phyloP scores from a whole-genome alignment of 2,329 filamentous ascomycete genomes.

The Clarireedia paspali region DNA sequence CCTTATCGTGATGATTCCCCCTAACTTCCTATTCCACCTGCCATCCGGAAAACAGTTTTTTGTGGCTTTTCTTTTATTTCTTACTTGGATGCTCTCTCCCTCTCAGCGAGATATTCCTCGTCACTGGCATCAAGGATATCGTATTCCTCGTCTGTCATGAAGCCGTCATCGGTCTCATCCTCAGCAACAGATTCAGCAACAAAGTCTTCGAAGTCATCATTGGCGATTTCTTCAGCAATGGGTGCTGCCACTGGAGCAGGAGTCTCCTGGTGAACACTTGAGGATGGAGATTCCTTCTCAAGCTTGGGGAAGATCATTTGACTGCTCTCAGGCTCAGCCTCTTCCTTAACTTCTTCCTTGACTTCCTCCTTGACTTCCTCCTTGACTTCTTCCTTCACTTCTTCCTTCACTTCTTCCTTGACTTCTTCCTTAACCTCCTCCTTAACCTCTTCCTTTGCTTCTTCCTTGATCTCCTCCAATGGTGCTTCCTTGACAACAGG shows the following conservation, averaged over 20 bases:
- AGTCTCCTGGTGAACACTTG: constrained; percentile 66
- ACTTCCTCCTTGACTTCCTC: constrained; percentile 14
- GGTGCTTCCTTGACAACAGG: constrained; percentile 30
- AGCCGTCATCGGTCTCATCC: constrained; percentile 60
- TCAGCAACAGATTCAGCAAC: constrained; percentile 51
- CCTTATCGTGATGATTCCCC: constrained; percentile 12
- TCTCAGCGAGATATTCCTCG: constrained; percentile 64
- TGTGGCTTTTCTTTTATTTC: constrained; percentile 13
- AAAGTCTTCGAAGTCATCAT: constrained; percentile 39
- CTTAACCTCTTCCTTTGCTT: constrained; percentile 28
- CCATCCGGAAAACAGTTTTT: constrained; percentile 3
- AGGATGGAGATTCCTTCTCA: constrained; percentile 82
- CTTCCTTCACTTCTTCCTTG: constrained; percentile 27
- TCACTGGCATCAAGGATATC: constrained; percentile 94
- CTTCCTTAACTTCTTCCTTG: constrained; percentile 15
- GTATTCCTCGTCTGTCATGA: constrained; percentile 96
- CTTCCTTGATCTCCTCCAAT: constrained; percentile 32
- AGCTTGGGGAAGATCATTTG: constrained; percentile 96
- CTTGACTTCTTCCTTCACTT: constrained; percentile 10
- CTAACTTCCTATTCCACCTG: constrained; percentile 2
- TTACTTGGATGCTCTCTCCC: constrained; percentile 28
- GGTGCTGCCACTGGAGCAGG: constrained; percentile 39
- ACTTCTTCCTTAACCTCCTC: constrained; percentile 19
- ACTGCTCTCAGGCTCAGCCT: constrained; percentile 37
- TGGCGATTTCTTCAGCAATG: constrained; percentile 30